These are phyloP conservation scores for Rhodotorula sp. DNA, from an alignment of 1,284 basidiomycete genomes.

Conservation along the genomic window DNA sequence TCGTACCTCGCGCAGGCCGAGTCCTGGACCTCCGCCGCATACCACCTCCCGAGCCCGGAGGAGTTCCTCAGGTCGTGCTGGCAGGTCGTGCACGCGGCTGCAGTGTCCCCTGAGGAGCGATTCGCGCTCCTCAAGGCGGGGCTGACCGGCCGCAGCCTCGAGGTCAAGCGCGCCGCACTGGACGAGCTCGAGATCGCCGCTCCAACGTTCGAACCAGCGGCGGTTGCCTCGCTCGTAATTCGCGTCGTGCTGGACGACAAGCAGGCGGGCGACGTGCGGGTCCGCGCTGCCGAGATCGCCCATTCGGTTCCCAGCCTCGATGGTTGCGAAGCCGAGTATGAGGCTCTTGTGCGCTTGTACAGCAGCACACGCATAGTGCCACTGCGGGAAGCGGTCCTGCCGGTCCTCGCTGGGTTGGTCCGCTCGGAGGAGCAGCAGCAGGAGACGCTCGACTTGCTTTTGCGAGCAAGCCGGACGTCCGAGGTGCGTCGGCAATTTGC, in stretches of 20 bases:
- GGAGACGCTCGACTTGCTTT: not conserved
- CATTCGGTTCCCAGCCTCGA: not conserved
- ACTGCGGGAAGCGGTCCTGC: constrained; percentile 33
- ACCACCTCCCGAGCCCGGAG: constrained; percentile 34
- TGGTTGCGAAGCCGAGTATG: not conserved
- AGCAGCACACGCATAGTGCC: constrained; percentile 24
- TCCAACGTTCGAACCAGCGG: not conserved
- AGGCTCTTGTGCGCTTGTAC: not conserved
- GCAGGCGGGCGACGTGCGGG: constrained; percentile 24
- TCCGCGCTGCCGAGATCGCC: constrained; percentile 19
- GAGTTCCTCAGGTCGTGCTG: constrained; percentile 31
- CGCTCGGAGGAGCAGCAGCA: not conserved
- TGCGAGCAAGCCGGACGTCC: not conserved
- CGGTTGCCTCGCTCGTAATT: not conserved
- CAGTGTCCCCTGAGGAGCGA: not conserved
- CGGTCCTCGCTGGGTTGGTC: constrained; percentile 20
- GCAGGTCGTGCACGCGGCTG: constrained; percentile 9
- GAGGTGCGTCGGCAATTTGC: not conserved
- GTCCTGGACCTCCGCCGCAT: not conserved
- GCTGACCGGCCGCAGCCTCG: constrained; percentile 22
- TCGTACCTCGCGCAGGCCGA: constrained; percentile 10
- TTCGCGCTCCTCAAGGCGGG: constrained; percentile 10
- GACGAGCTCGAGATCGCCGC: not conserved
- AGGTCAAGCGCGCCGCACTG: constrained; percentile 26
- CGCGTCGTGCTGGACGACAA: constrained; percentile 1